phyloP scores from a whole-genome alignment of 768 basidiomycete genomes.

The Phlebiopsis gigantea region DNA sequence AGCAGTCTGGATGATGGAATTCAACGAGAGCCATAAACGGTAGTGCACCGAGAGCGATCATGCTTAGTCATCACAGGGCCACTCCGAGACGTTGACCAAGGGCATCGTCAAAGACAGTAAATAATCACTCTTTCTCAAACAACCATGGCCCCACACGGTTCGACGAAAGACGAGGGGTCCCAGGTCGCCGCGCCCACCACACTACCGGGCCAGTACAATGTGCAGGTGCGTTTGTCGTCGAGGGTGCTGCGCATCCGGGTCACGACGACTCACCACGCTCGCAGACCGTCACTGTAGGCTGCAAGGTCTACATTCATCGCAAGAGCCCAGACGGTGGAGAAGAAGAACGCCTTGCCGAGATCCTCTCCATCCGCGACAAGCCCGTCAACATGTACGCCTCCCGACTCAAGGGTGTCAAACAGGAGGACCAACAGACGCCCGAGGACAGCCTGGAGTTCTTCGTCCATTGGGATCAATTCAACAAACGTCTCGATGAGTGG shows the following conservation, averaged over 20 bases:
- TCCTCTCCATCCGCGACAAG: constrained; percentile 91
- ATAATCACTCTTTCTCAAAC: constrained; percentile 1
- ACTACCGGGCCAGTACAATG: constrained; percentile 68
- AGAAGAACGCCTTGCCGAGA: constrained; percentile 93
- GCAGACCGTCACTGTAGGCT: constrained; percentile 86
- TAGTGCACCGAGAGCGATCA: not conserved
- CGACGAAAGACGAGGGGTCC: constrained; percentile 31
- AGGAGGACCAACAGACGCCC: constrained; percentile 45
- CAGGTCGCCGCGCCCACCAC: constrained; percentile 58
- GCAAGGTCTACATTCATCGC: constrained; percentile 90
- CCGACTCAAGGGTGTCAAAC: constrained; percentile 36
- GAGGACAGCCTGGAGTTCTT: constrained; percentile 92
- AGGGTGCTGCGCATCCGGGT: constrained; percentile 16
- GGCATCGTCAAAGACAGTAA: too few species aligned
- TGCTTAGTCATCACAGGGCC: constrained; percentile 4
- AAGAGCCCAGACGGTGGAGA: constrained; percentile 65
- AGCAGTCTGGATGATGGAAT: too few species aligned
- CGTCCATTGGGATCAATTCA: constrained; percentile 98
- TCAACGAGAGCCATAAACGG: not conserved
- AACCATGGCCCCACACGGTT: constrained; percentile 23
- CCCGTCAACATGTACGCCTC: constrained; percentile 57
- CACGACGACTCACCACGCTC: constrained; percentile 17
- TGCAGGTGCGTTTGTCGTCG: constrained; percentile 50
- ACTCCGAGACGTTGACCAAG: too few species aligned
- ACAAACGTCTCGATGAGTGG: constrained; percentile 99